phyloP scores from a whole-genome alignment of 1,284 basidiomycete genomes.

The Austropuccinia psidii region DNA sequence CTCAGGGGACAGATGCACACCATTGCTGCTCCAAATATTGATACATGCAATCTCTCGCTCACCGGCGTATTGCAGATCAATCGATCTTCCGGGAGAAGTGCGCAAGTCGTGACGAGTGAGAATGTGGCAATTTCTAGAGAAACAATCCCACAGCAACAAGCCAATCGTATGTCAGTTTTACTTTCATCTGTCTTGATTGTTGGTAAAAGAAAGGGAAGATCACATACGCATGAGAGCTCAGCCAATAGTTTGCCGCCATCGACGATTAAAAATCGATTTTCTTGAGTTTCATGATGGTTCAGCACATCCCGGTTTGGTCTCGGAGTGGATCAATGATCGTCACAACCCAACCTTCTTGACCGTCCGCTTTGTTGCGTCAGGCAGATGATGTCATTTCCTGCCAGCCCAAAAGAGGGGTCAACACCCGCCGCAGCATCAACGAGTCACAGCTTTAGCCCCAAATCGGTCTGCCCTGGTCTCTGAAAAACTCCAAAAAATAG shows the following conservation, averaged over 20 bases:
- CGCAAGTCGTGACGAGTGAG: constrained; percentile 42
- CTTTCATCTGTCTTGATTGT: no score
- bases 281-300: no score
- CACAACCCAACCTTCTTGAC: background rate
- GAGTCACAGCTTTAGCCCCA: no score
- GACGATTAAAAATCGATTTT: background rate
- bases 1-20: background rate
- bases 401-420: background rate
- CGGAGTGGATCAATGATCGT: no score
- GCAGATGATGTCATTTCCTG: background rate
- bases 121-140: constrained; percentile 45
- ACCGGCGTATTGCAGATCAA: constrained; percentile 41
- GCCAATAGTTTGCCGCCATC: constrained; percentile 46
- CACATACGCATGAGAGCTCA: constrained; percentile 44
- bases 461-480: no score
- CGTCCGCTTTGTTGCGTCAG: background rate
- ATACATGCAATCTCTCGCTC: constrained; percentile 42
- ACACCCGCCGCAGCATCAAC: background rate
- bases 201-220: no score
- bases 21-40: constrained; percentile 43
- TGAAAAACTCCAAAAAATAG: no score
- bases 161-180: background rate
- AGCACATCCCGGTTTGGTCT: no score
- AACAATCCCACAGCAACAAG: background rate
- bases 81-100: constrained; percentile 43